phyloP scores from a whole-genome alignment of 352 stramenopile species.

The Peronospora farinosa region DNA sequence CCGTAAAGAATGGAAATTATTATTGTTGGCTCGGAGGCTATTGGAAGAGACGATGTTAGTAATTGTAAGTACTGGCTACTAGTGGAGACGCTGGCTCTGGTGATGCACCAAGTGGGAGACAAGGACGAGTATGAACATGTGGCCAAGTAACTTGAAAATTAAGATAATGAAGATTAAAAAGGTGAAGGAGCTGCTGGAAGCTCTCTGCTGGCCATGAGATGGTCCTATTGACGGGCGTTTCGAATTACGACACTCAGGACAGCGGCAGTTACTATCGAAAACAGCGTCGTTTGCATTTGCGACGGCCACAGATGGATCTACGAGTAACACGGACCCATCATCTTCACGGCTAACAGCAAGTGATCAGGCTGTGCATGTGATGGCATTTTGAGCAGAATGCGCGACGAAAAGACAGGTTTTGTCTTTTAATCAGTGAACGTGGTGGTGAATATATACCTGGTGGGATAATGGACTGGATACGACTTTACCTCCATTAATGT shows the following conservation, averaged over 20 bases:
- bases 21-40: slow-evolving; percentile 52
- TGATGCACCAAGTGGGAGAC: slow-evolving; percentile 53
- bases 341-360: not conserved
- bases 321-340: not conserved
- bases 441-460: slow-evolving; percentile 7
- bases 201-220: slow-evolving; percentile 10
- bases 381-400: not conserved
- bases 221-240: slow-evolving; percentile 10
- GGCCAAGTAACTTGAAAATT: slow-evolving; percentile 35
- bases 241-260: slow-evolving; percentile 45
- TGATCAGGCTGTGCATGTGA: not conserved
- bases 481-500: slow-evolving; percentile 51
- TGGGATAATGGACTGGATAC: slow-evolving; percentile 26
- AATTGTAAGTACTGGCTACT: slow-evolving; percentile 63
- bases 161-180: slow-evolving; percentile 15
- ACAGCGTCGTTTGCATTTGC: not conserved
- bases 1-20: slow-evolving; percentile 51
- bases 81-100: slow-evolving; percentile 46
- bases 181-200: not conserved
- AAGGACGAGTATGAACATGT: slow-evolving; percentile 41
- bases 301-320: not conserved
- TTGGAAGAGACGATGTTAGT: slow-evolving; percentile 54
- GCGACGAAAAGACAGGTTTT: slow-evolving; percentile 7
- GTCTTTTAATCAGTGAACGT: no score
- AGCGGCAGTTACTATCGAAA: slow-evolving; percentile 25